Evolutionary conservation across 2,329 filamentous ascomycete genomes (phyloP), one percentile per base, ranked within the genome.

Genomic region (Scedosporium apiospermum): DNA sequence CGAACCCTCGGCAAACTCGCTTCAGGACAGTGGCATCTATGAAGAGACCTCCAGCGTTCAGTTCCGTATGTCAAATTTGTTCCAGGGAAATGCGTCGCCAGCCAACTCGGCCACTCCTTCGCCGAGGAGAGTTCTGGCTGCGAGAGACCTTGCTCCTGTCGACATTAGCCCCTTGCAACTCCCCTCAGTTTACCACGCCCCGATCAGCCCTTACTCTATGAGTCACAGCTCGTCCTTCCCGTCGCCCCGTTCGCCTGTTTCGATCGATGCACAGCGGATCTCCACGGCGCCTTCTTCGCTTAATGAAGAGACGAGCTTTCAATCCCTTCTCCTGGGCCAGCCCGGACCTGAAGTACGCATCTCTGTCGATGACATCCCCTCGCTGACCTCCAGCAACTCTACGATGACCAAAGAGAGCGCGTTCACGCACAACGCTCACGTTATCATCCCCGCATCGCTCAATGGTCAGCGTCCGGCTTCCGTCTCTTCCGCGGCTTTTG

Each of bases 231-330:
- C 89, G 0, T 89, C 89, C 0, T 81, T 87, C 69, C 82, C 88
- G 1, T 91, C 89, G 4, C 89, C 89, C 0, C 83, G 88, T 61
- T 83, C 88, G 64, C 79, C 86, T 63, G 78, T 89, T 73, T 87
- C 85, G 3, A 86, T 90, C 62, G 89, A 93, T 65, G 84, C 84
- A 1, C 87, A 89, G 61, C 83, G 88, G 21, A 83, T 91, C 30
- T 90, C 88, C 5, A 92, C 89, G 1, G 87, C 89, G 2, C 85
- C 88, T 5, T 93, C 89, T 1, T 92, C 89, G 0, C 78, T 88
- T 53, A 83, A 84, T 0, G 89, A 92, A 65, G 88, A 88, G 66
- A 87, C 85, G 63, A 84, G 80, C 44, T 88, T 90, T 70, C 86
- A 87, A 63, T 91, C 88, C 2, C 77, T 90, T 38, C 78, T 90